A percentile compares a stretch with the other conserved stretches of the same genome.
These are phyloP conservation scores for Sorghum bicolor DNA, from an alignment of 176 grass and related monocot genomes.

Conservation along the genomic window DNA sequence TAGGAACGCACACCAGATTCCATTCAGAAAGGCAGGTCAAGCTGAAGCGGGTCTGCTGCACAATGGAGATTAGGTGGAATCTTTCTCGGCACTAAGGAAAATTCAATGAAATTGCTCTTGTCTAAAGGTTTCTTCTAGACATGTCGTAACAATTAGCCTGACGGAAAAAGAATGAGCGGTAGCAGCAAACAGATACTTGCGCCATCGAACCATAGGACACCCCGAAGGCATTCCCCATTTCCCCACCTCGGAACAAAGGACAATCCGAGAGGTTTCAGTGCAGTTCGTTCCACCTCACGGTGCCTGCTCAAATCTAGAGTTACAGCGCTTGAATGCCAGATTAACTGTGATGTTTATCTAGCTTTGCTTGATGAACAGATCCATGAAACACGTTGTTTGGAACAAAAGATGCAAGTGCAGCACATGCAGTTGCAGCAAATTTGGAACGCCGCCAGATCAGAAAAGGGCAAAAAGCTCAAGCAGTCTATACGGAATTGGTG, in stretches of 20 bases:
- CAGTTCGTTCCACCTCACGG: neutral
- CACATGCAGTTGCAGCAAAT: neutral
- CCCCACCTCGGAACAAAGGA: neutral
- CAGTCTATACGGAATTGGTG: neutral
- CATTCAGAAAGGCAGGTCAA: neutral
- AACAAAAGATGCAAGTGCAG: neutral
- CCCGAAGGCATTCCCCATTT: neutral
- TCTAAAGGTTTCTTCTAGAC: constrained; percentile 12
- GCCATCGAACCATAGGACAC: neutral
- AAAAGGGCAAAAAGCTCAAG: neutral
- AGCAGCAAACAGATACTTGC: neutral
- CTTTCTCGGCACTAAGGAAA: neutral
- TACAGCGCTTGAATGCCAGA: neutral
- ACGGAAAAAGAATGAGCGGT: neutral
- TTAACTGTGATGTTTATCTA: neutral
- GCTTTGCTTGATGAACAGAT: neutral
- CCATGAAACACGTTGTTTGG: neutral
- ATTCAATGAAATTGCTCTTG: neutral
- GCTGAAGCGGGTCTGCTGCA: neutral
- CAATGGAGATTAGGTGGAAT: neutral
- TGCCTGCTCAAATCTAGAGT: neutral
- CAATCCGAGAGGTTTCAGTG: neutral
- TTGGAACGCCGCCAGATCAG: neutral
- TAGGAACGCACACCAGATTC: neutral
- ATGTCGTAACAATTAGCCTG: neutral